Conservation (phyloP, 257 asterid species). For the Anisodus tanguticus region DNA sequence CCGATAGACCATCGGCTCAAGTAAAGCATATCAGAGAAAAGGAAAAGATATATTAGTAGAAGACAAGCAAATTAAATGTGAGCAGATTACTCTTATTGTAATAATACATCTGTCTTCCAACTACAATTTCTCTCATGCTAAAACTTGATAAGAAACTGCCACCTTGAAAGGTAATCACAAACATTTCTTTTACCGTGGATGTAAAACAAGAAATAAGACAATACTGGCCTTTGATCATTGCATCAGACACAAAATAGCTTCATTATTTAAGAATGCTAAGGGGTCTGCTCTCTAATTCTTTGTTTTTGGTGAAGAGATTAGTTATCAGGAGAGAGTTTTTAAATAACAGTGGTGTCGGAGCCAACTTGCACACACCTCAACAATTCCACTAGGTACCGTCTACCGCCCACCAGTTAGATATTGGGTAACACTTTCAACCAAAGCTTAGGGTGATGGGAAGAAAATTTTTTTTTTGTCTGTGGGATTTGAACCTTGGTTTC, state of each 20-base stretch:
- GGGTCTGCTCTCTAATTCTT: not conserved
- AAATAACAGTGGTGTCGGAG: not conserved
- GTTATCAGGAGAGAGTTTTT: not conserved
- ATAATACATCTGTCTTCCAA: not conserved
- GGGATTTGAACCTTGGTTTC: not conserved
- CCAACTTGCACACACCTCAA: not conserved
- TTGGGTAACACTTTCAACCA: not conserved
- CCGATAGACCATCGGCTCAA: too few relatives aligned
- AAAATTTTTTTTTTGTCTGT: too few relatives aligned
- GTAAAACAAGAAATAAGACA: not conserved
- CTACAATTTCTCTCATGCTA: conserved; percentile 2
- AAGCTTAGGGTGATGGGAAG: not conserved
- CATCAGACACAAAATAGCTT: not conserved
- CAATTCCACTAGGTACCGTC: not conserved
- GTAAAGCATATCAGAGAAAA: too few relatives aligned
- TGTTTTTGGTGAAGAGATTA: not conserved
- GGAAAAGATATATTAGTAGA: not conserved
- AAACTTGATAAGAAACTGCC: not conserved
- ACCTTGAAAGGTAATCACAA: not conserved
- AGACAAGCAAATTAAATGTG: not conserved
- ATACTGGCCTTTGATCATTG: not conserved
- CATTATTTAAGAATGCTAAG: not conserved
- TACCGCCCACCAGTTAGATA: not conserved
- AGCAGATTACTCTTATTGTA: not conserved
- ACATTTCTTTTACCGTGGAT: not conserved